phyloP scores from a whole-genome alignment of 2,329 filamentous ascomycete species.

The Hortaea werneckii region DNA sequence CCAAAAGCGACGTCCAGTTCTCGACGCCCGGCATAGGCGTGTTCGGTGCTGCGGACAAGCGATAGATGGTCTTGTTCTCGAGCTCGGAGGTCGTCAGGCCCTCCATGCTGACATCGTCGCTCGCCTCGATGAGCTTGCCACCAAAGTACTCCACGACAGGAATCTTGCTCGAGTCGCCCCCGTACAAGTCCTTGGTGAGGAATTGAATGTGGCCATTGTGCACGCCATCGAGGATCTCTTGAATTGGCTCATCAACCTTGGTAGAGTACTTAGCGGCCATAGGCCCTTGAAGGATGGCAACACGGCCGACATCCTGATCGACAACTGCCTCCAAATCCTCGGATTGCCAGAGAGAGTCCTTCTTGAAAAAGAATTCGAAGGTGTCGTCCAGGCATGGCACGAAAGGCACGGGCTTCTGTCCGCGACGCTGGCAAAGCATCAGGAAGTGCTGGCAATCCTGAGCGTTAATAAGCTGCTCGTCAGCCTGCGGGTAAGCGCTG shows the following conservation, averaged over 20 bases:
- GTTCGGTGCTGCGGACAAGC: slow-evolving; percentile 65
- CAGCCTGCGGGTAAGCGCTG: slow-evolving; percentile 72
- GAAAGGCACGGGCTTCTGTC: slow-evolving; percentile 94
- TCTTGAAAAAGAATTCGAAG: slow-evolving; percentile 99
- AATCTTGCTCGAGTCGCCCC: slow-evolving; percentile 59
- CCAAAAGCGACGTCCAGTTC: slow-evolving; percentile 78
- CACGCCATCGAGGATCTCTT: slow-evolving; percentile 86
- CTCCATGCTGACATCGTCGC: slow-evolving; percentile 68
- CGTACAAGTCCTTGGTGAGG: slow-evolving; percentile 72
- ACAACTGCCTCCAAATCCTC: slow-evolving; percentile 95
- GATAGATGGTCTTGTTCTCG: slow-evolving; percentile 69
- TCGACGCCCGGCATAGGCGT: slow-evolving; percentile 67
- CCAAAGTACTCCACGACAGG: slow-evolving; percentile 92
- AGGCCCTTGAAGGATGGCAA: slow-evolving; percentile 91
- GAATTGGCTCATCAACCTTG: slow-evolving; percentile 82
- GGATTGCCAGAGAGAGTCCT: slow-evolving; percentile 98
- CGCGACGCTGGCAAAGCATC: slow-evolving; percentile 77
- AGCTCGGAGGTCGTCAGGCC: slow-evolving; percentile 77
- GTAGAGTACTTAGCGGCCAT: slow-evolving; percentile 86
- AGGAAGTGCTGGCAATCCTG: slow-evolving; percentile 98
- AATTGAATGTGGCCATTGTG: slow-evolving; percentile 78
- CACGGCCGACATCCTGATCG: slow-evolving; percentile 88
- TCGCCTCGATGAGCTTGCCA: slow-evolving; percentile 66
- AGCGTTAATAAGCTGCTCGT: slow-evolving; percentile 88
- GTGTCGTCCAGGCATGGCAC: slow-evolving; percentile 89